Conservation (phyloP, 148 eudicot genomes). For the Vaccinium corymbosum region DNA sequence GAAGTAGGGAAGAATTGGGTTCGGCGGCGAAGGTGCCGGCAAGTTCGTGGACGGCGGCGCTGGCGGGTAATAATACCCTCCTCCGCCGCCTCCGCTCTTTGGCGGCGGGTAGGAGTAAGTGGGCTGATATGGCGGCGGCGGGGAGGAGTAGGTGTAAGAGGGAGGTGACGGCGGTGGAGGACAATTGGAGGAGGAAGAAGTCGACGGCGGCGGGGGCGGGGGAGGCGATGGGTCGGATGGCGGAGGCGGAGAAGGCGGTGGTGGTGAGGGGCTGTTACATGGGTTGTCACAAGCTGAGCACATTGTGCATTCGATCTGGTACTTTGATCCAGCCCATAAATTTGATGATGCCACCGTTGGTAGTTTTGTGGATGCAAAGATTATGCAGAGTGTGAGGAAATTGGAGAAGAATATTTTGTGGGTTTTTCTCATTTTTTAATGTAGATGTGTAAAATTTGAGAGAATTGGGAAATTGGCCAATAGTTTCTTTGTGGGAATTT, state of each 20-base stretch:
- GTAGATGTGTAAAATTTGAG: background rate
- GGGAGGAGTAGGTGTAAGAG: constrained; percentile 4
- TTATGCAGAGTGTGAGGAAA: background rate
- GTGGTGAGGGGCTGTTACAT: constrained; percentile 18
- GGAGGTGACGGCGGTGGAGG: constrained; percentile 40
- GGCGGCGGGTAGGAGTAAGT: constrained; percentile 8
- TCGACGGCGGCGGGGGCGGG: constrained; percentile 24
- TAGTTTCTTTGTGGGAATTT: background rate
- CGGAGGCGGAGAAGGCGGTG: constrained; percentile 27
- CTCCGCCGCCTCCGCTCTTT: background rate
- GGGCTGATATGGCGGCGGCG: constrained; percentile 20
- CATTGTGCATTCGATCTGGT: constrained; percentile 59
- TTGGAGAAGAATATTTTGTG: background rate
- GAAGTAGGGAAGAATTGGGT: constrained; percentile 68
- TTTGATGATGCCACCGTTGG: constrained; percentile 17
- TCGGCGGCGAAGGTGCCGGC: constrained; percentile 58
- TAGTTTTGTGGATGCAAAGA: background rate
- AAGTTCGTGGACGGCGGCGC: constrained; percentile 34
- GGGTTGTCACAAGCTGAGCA: constrained; percentile 50
- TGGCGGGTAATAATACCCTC: constrained; percentile 24
- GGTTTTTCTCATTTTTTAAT: constrained; percentile 4
- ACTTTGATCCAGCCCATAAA: constrained; percentile 45
- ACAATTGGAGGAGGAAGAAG: constrained; percentile 15
- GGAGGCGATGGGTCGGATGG: constrained; percentile 30
- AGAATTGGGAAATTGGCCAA: background rate